Conservation (phyloP, 73 alveolate genomes). For the Urostyla sp. region DNA sequence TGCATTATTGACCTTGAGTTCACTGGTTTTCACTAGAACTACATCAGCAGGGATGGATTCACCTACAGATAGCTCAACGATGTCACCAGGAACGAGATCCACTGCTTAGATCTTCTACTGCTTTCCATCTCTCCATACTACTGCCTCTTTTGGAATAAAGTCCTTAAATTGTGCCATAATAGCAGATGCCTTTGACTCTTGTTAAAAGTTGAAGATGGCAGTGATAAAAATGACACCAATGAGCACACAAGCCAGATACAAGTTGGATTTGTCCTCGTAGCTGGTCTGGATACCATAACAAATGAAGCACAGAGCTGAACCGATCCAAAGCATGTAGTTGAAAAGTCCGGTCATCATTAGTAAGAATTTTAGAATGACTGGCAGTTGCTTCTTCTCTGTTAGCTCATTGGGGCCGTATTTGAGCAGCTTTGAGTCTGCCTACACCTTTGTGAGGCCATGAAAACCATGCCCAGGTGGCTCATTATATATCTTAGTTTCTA, state of each 20-base stretch:
- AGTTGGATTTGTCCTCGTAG: constrained; percentile 69
- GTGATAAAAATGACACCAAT: constrained; percentile 76
- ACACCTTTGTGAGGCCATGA: constrained; percentile 25
- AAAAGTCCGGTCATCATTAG: constrained; percentile 86
- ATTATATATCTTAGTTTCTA: constrained; percentile 8
- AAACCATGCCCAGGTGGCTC: neutral
- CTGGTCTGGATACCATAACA: constrained; percentile 73
- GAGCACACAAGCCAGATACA: constrained; percentile 84
- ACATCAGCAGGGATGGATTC: constrained; percentile 98
- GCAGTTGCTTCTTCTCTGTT: constrained; percentile 82
- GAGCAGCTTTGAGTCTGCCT: constrained; percentile 11
- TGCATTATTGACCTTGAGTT: constrained; percentile 94
- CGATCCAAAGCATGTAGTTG: constrained; percentile 82
- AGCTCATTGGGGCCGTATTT: constrained; percentile 77
- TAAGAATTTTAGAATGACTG: constrained; percentile 77
- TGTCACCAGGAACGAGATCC: constrained; percentile 96
- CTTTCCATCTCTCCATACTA: constrained; percentile 90
- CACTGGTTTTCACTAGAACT: constrained; percentile 84
- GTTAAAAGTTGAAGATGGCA: constrained; percentile 77
- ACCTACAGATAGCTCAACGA: constrained; percentile 91
- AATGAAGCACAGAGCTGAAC: constrained; percentile 80
- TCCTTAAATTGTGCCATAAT: constrained; percentile 90
- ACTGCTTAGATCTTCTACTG: constrained; percentile 77
- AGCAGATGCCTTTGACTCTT: constrained; percentile 85
- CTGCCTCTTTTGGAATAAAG: constrained; percentile 84